These are phyloP conservation scores for Aspergillus mulundensis DNA, from an alignment of 495 filamentous ascomycete species.

Conservation along the genomic window DNA sequence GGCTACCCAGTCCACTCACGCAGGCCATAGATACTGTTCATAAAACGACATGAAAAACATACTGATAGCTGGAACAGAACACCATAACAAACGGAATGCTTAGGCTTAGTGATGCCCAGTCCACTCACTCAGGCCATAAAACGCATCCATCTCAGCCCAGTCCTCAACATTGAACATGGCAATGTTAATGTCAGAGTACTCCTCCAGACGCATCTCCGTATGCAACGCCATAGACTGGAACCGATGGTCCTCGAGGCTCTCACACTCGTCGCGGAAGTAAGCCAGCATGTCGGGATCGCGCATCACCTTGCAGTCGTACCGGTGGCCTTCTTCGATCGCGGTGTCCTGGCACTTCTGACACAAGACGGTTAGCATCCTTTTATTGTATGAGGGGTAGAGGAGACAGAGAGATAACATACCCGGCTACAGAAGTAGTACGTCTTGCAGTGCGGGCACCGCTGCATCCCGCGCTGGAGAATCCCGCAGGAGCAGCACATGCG, in stretches of 20 bases:
- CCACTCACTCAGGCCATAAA: too few species aligned
- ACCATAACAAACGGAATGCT: too few species aligned
- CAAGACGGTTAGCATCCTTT: too few species aligned
- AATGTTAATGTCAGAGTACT: too few species aligned
- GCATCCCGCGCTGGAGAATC: neutral
- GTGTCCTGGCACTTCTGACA: neutral
- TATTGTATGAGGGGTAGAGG: too few species aligned
- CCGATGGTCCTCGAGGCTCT: neutral
- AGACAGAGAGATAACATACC: neutral
- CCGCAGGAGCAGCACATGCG: neutral
- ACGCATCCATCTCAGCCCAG: too few species aligned
- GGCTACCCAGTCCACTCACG: too few species aligned
- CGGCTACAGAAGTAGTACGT: neutral
- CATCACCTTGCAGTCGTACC: neutral
- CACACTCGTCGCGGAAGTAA: neutral
- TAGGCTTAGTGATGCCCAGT: too few species aligned
- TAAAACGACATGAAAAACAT: too few species aligned
- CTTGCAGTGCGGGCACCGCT: neutral
- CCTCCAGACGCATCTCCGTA: neutral
- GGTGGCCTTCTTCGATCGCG: neutral
- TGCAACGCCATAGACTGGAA: neutral
- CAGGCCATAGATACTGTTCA: too few species aligned
- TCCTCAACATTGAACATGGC: too few species aligned
- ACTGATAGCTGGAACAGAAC: too few species aligned
- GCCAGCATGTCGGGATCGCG: neutral